These are phyloP conservation scores for Xylaria arbuscula DNA, from an alignment of 2,329 filamentous ascomycete genomes.

Conservation along the genomic window DNA sequence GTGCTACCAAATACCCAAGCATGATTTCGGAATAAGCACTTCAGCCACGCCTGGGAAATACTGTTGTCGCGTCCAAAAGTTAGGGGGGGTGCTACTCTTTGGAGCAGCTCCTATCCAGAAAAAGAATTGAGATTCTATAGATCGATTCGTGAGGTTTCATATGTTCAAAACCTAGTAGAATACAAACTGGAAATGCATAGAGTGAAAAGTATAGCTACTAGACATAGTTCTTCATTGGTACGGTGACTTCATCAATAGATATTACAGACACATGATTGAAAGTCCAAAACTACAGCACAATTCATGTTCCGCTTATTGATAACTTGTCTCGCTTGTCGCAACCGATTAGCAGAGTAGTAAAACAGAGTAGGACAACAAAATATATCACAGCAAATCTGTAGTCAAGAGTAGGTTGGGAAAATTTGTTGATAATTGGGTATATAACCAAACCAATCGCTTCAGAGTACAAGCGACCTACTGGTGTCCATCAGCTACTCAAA, in stretches of 20 bases:
- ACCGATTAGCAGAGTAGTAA: background rate
- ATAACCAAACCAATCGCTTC: background rate
- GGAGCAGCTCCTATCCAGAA: no score
- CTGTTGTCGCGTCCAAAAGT: no score
- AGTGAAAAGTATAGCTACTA: constrained; percentile 10
- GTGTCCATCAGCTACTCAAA: background rate
- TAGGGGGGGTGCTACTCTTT: background rate
- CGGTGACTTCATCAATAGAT: constrained; percentile 16
- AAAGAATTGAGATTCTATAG: background rate
- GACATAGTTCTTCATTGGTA: background rate
- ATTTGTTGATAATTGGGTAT: constrained; percentile 16
- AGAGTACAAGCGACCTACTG: background rate
- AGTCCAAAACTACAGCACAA: background rate
- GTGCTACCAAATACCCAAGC: background rate
- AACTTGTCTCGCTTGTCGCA: background rate
- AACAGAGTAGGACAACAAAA: background rate
- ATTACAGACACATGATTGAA: constrained; percentile 1
- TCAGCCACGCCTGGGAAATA: background rate
- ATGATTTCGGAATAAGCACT: background rate
- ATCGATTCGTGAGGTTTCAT: background rate
- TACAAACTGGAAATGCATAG: background rate
- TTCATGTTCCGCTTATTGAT: background rate
- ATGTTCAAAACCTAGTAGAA: background rate
- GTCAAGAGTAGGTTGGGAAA: background rate
- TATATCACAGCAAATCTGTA: background rate